Evolutionary conservation across 2,329 filamentous ascomycete species (phyloP).

Genomic region (Diaporthe aspalathi): DNA sequence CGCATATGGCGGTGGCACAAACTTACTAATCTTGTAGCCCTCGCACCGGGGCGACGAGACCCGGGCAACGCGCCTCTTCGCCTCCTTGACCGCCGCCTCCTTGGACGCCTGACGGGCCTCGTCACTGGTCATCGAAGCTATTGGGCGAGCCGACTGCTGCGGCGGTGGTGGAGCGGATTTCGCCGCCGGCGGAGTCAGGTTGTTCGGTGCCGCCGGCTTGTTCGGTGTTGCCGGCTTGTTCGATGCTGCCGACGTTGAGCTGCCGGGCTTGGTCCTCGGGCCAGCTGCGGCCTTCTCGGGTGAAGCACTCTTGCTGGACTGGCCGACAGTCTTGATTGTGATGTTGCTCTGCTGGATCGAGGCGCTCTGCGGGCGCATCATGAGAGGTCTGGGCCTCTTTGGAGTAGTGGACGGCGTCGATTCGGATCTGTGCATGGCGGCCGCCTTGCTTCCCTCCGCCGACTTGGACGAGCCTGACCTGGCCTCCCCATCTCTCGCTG

Average conservation of each 20-base stretch:
- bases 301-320: not conserved
- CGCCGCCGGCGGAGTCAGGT: not conserved
- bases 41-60: constrained; percentile 15
- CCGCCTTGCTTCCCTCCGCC: not conserved
- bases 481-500: not conserved
- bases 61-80: not conserved
- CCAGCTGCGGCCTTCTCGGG: not conserved
- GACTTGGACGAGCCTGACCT: not conserved
- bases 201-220: not conserved
- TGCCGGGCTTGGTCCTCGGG: not conserved
- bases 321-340: constrained; percentile 20
- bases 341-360: constrained; percentile 17
- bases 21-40: constrained; percentile 9
- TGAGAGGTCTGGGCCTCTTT: constrained; percentile 6
- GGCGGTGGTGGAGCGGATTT: not conserved
- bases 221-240: not conserved
- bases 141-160: not conserved
- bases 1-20: not conserved
- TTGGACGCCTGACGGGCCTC: not conserved
- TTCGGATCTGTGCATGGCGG: not conserved
- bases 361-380: constrained; percentile 20
- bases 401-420: not conserved
- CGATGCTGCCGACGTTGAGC: not conserved
- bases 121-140: constrained; percentile 26
- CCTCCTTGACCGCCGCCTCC: no score